Evolutionary conservation across 2,329 filamentous ascomycete species (phyloP), one percentile per base, ranked within the genome.

Genomic region (Colletotrichum sublineola): DNA sequence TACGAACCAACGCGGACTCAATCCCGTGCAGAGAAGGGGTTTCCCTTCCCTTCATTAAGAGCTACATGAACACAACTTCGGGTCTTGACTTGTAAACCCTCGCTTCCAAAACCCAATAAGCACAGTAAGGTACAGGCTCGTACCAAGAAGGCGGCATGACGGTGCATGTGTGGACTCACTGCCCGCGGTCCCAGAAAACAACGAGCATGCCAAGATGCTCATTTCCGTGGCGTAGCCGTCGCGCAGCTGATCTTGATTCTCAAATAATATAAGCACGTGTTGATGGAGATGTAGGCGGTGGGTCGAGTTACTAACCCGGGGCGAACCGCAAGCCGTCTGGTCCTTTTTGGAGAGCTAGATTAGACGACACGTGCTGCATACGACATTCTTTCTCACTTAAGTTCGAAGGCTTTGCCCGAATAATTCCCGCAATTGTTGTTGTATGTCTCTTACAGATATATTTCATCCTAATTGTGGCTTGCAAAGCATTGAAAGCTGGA

Each of bases 241-340:
- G 40, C 40, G 31, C 53, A 48, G 40, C 63, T 31, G 63, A 66
- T 33, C 29, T 29, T 48, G 40, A 66, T 60, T 33, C 44, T 66
- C 40, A 36, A 58, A 31, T 18, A 46, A 46, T 24, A 52, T 52
- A 33, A 62, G 33, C 42, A 67, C 55, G 55, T 67, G 64, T 62
- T 12, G 44, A 36, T 50, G 42, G 46, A 58, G 40, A 14, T 55
- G 42, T 33, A 50, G 40, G 14, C 44, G 46, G 44, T 15, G n/a
- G 44, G n/a, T 40, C 24, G 40, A 57, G 40, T 57, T 29, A 29
- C 40, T 65, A 29, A 55, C 40, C 50, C 24, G 24, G 18, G 11
- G n/a, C 20, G 29, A 29, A 24, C 24, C 7, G 36, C 31, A 64
- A 44, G 50, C 50, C 50, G 38, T 50, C 48, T 18, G 31, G 48